phyloP scores from a whole-genome alignment of 2,329 filamentous ascomycete species.

The Aspergillus sp. region DNA sequence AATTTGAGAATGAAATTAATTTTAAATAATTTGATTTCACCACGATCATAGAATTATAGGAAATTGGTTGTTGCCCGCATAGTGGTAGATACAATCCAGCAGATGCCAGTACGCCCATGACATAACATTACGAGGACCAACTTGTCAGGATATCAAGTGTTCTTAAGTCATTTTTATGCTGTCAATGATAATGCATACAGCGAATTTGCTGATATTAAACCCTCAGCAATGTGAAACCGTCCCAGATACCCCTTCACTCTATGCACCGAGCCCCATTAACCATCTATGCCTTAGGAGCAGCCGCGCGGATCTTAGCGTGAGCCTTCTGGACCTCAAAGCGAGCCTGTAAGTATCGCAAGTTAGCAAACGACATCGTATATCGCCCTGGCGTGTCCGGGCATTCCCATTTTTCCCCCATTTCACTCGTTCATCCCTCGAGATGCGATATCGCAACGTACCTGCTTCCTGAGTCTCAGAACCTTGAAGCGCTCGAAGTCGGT shows the following conservation, averaged over 20 bases:
- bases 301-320: conserved; percentile 85
- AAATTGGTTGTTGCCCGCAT: conserved; percentile 13
- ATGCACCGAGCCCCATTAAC: conserved; percentile 43
- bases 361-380: conserved; percentile 9
- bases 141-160: conserved; percentile 39
- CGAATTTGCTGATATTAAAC: conserved; percentile 36
- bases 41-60: conserved; percentile 1
- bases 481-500: conserved; percentile 99
- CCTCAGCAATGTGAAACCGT: conserved; percentile 39
- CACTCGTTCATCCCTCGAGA: not conserved
- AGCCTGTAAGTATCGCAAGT: conserved; percentile 48
- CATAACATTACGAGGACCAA: conserved; percentile 22
- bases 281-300: conserved; percentile 64
- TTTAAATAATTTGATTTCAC: not conserved
- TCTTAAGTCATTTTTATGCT: conserved; percentile 45
- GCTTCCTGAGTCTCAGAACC: conserved; percentile 99
- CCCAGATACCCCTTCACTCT: conserved; percentile 43
- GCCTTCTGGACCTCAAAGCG: conserved; percentile 98
- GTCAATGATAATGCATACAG: conserved; percentile 44
- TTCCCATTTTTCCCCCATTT: not conserved
- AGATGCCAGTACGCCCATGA: conserved; percentile 14
- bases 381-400: not conserved
- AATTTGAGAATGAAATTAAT: not conserved
- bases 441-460: conserved; percentile 59
- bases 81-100: conserved; percentile 13